phyloP scores from a whole-genome alignment of 208 protist genomes.

The Entamoeba moshkovskii region DNA sequence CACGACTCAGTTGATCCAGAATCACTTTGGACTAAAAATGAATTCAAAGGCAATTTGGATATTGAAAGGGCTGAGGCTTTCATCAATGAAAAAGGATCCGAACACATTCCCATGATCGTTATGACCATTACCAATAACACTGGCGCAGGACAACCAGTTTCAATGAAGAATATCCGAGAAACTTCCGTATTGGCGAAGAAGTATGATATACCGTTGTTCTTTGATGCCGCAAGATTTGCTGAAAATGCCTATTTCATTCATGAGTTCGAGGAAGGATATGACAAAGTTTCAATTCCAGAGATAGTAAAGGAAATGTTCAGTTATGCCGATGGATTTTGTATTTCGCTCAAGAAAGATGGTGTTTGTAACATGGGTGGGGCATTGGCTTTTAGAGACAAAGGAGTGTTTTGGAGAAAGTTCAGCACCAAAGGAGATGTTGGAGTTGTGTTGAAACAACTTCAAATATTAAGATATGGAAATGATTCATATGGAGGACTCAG shows the following conservation, averaged over 20 bases:
- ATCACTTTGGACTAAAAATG: conserved; percentile 23
- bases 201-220: conserved; percentile 28
- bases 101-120: conserved; percentile 31
- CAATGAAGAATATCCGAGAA: conserved; percentile 39
- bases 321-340: conserved; percentile 14
- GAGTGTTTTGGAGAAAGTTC: not conserved
- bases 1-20: not conserved
- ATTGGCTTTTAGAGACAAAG: not conserved
- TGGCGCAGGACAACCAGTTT: conserved; percentile 39
- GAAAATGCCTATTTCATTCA: conserved; percentile 45
- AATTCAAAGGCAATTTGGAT: conserved; percentile 41
- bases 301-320: conserved; percentile 15
- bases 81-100: conserved; percentile 13
- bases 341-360: conserved; percentile 25
- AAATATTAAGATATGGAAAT: not conserved
- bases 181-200: conserved; percentile 7
- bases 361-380: conserved; percentile 15
- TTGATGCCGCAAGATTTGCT: conserved; percentile 39
- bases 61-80: conserved; percentile 19
- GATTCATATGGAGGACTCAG: conserved; percentile 1
- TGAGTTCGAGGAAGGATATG: conserved; percentile 14
- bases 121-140: conserved; percentile 45
- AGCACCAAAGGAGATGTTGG: not conserved
- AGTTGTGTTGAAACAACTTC: not conserved
- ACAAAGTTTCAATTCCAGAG: not conserved